Evolutionary conservation across 192 early-diverging fungal species (phyloP), one percentile per base, ranked within the genome.

Genomic region (Backusella liffmaniae): DNA sequence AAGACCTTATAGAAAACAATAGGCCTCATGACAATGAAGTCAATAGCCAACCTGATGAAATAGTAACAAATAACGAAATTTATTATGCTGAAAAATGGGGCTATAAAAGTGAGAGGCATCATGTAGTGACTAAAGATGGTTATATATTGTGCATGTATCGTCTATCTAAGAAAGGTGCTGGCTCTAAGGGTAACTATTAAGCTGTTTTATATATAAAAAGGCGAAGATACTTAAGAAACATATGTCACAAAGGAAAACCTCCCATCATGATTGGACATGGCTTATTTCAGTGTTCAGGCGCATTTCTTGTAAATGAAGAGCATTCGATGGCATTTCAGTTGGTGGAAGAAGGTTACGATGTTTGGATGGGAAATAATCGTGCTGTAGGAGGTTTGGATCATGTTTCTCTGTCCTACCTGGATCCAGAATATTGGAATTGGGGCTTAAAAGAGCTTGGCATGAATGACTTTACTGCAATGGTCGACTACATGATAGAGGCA

Each of bases 221-320:
- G 18, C 2, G 9, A 44, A 44, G 32, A 32, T 32, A 32, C 32
- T 44, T 21, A 29, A 51, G 9, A 41, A 29, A 30, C 35, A 26
- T 46, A 18, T 49, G 2, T 62, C 30, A 56, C 56, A 12, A 56
- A 77, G 71, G 71, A 12, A 92, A 85, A 23, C 96, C 93, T 3
- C 93, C 96, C 2, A 95, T 99, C n/a, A 76, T 99, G 44, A 85
- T 99, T 8, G 97, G 96, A 86, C 97, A 99, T 81, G 97, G 95
- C 1, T 93, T 99, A 77, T 88, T 97, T 85, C 96, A 97, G 85
- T 95, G 87, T 78, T 95, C 94, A 1, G 96, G 95, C 87, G 92
- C 96, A 46, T 96, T 94, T 82, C 88, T 90, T 65, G 88, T 95
- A 1, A 91, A 94, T 81, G 90, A 91, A 79, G 80, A 91, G 56